Percentiles rank a stretch among this genome's conserved stretches.
These are phyloP conservation scores for Pestalotiopsis sp. DNA, from an alignment of 2,329 filamentous ascomycete genomes.

Conservation along the genomic window DNA sequence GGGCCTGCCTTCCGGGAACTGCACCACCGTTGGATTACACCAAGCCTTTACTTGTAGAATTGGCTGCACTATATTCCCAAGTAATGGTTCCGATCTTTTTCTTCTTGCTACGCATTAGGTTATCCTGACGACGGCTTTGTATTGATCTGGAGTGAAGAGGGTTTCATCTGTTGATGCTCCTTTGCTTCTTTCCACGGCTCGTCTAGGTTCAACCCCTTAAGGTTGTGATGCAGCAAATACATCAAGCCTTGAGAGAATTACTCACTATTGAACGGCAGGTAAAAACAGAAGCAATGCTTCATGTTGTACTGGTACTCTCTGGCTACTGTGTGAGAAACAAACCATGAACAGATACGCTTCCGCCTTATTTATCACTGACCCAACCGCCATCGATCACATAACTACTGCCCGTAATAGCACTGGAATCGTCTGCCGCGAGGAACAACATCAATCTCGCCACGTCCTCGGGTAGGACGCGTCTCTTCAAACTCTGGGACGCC, in stretches of 20 bases:
- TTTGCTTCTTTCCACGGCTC: neutral
- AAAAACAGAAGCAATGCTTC: neutral
- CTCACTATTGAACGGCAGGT: neutral
- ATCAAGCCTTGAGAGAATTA: neutral
- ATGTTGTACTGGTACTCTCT: neutral
- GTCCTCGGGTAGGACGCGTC: slow-evolving; percentile 41
- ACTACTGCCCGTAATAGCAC: slow-evolving; percentile 45
- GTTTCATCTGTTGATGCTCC: too few relatives aligned
- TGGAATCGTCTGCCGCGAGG: slow-evolving; percentile 46
- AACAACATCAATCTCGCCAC: slow-evolving; percentile 48
- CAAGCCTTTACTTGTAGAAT: too few relatives aligned
- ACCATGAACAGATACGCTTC: neutral
- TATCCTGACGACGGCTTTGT: too few relatives aligned
- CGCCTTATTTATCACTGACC: slow-evolving; percentile 28
- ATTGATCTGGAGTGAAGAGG: too few relatives aligned
- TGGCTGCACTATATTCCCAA: too few relatives aligned
- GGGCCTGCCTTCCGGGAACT: neutral
- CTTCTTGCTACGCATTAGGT: too few relatives aligned
- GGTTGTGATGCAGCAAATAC: neutral
- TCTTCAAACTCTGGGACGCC: slow-evolving; percentile 42
- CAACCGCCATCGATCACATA: slow-evolving; percentile 40
- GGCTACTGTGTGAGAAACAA: neutral
- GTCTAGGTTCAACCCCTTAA: neutral
- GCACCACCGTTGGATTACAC: neutral
- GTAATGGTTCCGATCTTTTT: too few relatives aligned